These are phyloP conservation scores for Nannochloropsis oceanica DNA, from an alignment of 108 stramenopile species.

Conservation along the genomic window DNA sequence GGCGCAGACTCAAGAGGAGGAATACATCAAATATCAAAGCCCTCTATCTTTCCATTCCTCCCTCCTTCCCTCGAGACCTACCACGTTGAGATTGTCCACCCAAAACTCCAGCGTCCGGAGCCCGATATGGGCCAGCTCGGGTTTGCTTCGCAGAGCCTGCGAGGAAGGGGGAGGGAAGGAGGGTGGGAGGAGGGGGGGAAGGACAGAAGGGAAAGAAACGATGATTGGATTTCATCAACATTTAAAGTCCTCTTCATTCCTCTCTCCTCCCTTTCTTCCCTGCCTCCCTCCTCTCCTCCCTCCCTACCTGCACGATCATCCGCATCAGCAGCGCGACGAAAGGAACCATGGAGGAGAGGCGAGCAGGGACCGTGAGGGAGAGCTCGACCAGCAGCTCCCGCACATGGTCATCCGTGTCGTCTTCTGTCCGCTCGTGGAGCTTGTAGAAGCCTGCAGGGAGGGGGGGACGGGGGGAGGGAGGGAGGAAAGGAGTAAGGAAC, in stretches of 20 bases:
- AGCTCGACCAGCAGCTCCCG: conserved; percentile 61
- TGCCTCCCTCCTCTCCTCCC: not conserved
- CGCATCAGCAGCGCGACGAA: conserved; percentile 72
- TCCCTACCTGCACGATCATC: conserved; percentile 45
- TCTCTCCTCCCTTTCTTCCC: not conserved
- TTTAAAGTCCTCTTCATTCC: not conserved
- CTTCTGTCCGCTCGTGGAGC: conserved; percentile 25
- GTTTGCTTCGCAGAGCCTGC: conserved; percentile 60
- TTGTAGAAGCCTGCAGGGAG: conserved; percentile 6
- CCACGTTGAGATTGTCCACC: conserved; percentile 85
- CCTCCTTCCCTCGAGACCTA: conserved; percentile 35
- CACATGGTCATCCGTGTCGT: not conserved
- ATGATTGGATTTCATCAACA: too few relatives aligned
- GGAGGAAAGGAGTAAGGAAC: not conserved
- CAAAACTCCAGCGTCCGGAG: conserved; percentile 85
- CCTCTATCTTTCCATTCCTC: not conserved
- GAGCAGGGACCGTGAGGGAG: conserved; percentile 69
- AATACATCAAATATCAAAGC: too few relatives aligned
- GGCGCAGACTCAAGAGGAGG: too few relatives aligned
- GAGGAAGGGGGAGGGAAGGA: too few relatives aligned
- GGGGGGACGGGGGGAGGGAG: not conserved
- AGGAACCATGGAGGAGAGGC: conserved; percentile 69
- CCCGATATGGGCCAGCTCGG: conserved; percentile 61
- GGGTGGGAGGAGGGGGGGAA: too few relatives aligned
- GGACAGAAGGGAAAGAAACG: too few relatives aligned